Evolutionary conservation across 192 early-diverging fungal species (phyloP), one percentile per base, ranked within the genome.

Genomic region (Coemansia sp.): DNA sequence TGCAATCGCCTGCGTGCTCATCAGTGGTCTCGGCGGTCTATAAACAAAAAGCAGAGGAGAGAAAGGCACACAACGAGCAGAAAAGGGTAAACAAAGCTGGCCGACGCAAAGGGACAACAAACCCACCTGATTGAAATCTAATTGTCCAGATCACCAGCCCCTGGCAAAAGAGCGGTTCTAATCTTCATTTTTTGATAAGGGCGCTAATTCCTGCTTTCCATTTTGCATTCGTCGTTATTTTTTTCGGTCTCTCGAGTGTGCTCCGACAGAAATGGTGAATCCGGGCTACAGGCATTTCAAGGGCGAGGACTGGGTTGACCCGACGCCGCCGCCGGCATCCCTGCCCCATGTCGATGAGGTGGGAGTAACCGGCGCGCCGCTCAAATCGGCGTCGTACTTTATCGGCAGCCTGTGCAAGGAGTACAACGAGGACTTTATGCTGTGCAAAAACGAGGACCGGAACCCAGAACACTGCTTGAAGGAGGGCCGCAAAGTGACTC

Each of bases 371-470:
- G 92, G 92, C 11, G 94, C 94, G 15, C 91, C 94, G 11, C 77
- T 98, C 29, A 88, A 90, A 67, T 94, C 93, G 19, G 92, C 92
- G 47, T 81, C 93, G n/a, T 96, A 89, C 69, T 90, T 89, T 67
- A 87, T 96, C 63, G 91, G 89, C 26, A 64, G 80, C 30, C 82
- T 83, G 66, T 98, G 95, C 88, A 87, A 90, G 61, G 87, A 89
- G 40, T 95, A 89, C 81, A 90, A 85, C 60, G 91, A 95, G 58
- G 95, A 98, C 66, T 98, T 90, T 63, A 92, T 98, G 88, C 81
- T 91, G 31, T 98, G 95, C 83, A 98, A 96, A 80, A 82, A 85
- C 61, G 91, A 95, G 55, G 87, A 81, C 67, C 83, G 84, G 48
- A 87, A 96, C 61, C 95, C 95, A 7, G 69, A 82, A 49, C 89